Base-by-base conservation (phyloP, 2,329 filamentous ascomycete genomes). In the Phaeophleospora eucalypticola region DNA sequence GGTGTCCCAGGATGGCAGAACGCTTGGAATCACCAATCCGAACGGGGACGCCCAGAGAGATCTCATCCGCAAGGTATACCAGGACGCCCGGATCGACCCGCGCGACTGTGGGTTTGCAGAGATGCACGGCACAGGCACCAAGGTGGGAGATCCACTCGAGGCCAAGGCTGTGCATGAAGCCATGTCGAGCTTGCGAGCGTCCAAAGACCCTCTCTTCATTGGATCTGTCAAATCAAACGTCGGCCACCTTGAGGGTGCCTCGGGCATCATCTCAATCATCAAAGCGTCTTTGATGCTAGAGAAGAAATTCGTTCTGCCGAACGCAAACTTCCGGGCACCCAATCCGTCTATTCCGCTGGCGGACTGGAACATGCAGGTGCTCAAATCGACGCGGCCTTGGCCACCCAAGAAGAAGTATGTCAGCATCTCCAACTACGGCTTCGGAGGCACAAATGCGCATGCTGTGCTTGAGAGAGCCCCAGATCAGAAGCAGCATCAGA, bases 371-470 rank as follows among this genome's bases (percentile, higher is more conserved):
- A 17, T 57, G 12, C 29, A 49, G 10, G 52, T n/a, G n/a, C n/a
- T n/a, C n/a, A n/a, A n/a, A n/a, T n/a, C n/a, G n/a, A n/a, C n/a
- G n/a, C 57, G 6, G 7, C 16, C 41, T 7, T 49, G 34, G 74
- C 76, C 45, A 71, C 71, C 2, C 64, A 59, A 21, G 2, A 9
- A 18, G 19, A 24, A 47, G 8, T 40, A 52, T 18, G 39, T 46
- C 4, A 45, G 40, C 2, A 16, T 49, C 32, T 55, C 56, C 43
- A 50, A 34, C 16, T 60, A 60, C 19, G 58, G 41, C 2, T 37
- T 44, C 15, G 36, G 36, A 14, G 43, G 43, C 1, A n/a, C 36
- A 0, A 45, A 45, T 18, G 43, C 35, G 4, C 36, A 39, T n/a
- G 43, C 21, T 14, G 17, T 45, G 10, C 19, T 43, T 14, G 33